These are phyloP conservation scores for Mariannaea sp. DNA, from an alignment of 2,329 filamentous ascomycete species.

Conservation along the genomic window DNA sequence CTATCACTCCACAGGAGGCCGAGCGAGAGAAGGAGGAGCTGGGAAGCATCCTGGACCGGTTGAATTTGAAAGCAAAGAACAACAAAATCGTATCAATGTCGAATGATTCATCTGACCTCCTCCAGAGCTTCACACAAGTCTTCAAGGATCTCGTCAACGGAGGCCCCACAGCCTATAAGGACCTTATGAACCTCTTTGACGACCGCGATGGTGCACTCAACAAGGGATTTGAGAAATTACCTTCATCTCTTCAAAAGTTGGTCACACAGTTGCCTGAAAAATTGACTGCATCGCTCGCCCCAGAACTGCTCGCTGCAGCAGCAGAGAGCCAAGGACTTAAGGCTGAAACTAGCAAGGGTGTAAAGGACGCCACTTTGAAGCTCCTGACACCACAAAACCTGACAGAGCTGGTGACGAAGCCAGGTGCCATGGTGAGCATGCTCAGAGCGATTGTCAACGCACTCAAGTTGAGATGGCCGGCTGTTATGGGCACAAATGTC, in stretches of 20 bases:
- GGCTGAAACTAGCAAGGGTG: slow-evolving; percentile 58
- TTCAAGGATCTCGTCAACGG: slow-evolving; percentile 93
- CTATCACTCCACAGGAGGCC: slow-evolving; percentile 48
- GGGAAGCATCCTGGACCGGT: slow-evolving; percentile 75
- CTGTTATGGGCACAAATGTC: slow-evolving; percentile 88
- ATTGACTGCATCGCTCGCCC: slow-evolving; percentile 74
- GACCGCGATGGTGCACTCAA: slow-evolving; percentile 65
- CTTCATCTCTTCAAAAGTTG: slow-evolving; percentile 80
- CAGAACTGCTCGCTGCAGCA: slow-evolving; percentile 80
- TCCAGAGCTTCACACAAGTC: slow-evolving; percentile 83
- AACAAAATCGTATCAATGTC: slow-evolving; percentile 85
- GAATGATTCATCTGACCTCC: slow-evolving; percentile 80
- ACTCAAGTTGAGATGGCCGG: slow-evolving; percentile 84
- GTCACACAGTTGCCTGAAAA: slow-evolving; percentile 84
- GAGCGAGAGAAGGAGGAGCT: slow-evolving; percentile 71
- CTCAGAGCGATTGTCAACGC: slow-evolving; percentile 90
- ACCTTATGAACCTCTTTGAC: slow-evolving; percentile 70
- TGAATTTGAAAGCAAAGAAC: slow-evolving; percentile 83
- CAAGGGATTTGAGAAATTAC: slow-evolving; percentile 69
- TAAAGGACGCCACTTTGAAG: slow-evolving; percentile 67
- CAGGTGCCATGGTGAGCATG: slow-evolving; percentile 83
- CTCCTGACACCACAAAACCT: slow-evolving; percentile 73
- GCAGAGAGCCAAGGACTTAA: slow-evolving; percentile 73
- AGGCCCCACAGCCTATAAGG: slow-evolving; percentile 89
- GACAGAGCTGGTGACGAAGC: slow-evolving; percentile 80